Percentiles rank a stretch among this genome's conserved stretches.
Conservation (phyloP, 2,329 filamentous ascomycete species). For the Laburnicola sp. region DNA sequence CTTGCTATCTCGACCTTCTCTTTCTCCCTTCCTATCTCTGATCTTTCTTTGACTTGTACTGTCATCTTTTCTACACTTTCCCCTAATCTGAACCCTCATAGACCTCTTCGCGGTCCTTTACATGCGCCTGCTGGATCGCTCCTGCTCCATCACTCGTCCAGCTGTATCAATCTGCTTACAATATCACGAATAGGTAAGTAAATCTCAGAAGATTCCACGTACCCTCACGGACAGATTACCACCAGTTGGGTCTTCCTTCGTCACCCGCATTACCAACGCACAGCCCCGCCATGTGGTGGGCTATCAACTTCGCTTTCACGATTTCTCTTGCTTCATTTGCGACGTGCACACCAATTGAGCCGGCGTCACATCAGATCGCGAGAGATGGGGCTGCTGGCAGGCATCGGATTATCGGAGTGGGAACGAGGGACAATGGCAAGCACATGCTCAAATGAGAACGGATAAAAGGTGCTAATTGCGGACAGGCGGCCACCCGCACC, state of each 20-base stretch:
- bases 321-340: conserved; percentile 10
- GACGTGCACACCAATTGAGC: conserved; percentile 11
- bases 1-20: background rate
- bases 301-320: background rate
- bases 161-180: too few species aligned
- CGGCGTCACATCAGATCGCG: background rate
- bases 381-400: conserved; percentile 7
- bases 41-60: too few species aligned
- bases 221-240: too few species aligned
- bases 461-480: conserved; percentile 5
- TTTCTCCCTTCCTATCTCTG: background rate
- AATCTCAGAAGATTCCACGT: too few species aligned
- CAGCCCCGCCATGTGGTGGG: background rate
- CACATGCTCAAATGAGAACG: background rate
- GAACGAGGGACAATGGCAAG: conserved; percentile 25
- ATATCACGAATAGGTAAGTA: too few species aligned
- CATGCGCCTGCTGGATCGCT: too few species aligned
- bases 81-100: too few species aligned
- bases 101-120: too few species aligned
- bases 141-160: too few species aligned
- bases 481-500: conserved; percentile 29
- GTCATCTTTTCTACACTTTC: too few species aligned
- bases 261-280: background rate
- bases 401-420: conserved; percentile 24
- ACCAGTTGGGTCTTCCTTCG: background rate